Conservation (phyloP, 495 filamentous ascomycete species). For the Penicillium desertorum region DNA sequence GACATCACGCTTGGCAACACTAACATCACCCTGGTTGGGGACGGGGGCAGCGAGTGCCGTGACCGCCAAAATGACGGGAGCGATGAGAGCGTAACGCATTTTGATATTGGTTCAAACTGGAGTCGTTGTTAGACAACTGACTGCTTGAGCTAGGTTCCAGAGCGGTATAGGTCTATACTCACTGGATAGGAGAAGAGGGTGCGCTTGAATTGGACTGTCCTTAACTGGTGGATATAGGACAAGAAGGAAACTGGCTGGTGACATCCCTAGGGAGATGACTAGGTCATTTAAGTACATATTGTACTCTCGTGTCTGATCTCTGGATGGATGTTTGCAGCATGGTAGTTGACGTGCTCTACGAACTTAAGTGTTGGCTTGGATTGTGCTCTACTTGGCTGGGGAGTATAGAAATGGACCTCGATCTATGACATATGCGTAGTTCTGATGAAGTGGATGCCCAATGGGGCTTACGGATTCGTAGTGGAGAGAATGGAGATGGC, state of each 20-base stretch:
- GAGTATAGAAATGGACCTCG: background rate
- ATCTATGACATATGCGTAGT: background rate
- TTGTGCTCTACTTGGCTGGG: background rate
- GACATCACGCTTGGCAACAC: background rate
- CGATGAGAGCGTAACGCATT: constrained; percentile 6
- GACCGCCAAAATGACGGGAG: background rate
- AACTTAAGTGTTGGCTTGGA: background rate
- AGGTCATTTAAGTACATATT: background rate
- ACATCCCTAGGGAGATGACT: background rate
- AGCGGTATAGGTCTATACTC: background rate
- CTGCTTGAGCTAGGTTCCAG: background rate
- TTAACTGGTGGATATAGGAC: background rate
- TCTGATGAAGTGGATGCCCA: background rate
- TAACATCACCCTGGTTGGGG: background rate
- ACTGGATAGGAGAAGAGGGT: background rate
- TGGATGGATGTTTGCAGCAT: background rate
- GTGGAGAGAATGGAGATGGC: background rate
- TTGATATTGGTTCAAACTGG: background rate
- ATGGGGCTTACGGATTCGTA: background rate
- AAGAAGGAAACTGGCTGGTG: background rate
- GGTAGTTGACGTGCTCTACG: background rate
- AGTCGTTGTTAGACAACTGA: background rate
- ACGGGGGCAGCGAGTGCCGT: background rate
- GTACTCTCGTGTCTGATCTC: background rate
- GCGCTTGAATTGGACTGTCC: background rate